phyloP scores from a whole-genome alignment of 371 early-diverging fungal species.

The Basidiobolus meristosporus region DNA sequence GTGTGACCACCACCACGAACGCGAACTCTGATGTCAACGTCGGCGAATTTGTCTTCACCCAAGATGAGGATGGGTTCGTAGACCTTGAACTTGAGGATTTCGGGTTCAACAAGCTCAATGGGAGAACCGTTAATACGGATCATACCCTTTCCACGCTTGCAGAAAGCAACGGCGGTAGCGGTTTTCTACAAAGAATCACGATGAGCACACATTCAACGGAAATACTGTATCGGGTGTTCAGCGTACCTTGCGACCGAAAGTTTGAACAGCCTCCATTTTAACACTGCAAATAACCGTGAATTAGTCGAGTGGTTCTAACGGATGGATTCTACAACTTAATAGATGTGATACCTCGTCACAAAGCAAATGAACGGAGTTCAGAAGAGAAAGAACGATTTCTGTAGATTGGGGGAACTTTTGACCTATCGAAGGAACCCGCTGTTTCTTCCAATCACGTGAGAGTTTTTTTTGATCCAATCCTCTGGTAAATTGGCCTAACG shows the following conservation, averaged over 20 bases:
- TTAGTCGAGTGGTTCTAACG: no score
- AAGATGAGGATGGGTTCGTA: constrained; percentile 96
- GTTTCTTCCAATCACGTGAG: no score
- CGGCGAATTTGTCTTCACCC: constrained; percentile 89
- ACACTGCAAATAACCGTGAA: no score
- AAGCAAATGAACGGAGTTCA: no score
- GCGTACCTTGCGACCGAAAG: constrained; percentile 9
- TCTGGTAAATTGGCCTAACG: no score
- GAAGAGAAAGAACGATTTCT: no score
- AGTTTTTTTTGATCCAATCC: no score
- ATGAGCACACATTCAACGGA: background rate
- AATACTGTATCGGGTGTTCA: background rate
- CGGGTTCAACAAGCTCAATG: constrained; percentile 89
- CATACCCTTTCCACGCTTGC: constrained; percentile 93
- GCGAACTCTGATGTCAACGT: constrained; percentile 94
- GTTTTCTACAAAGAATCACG: constrained; percentile 83
- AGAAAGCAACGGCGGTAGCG: constrained; percentile 97
- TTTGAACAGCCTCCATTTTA: constrained; percentile 9
- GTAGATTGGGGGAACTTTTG: no score
- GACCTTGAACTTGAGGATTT: constrained; percentile 93
- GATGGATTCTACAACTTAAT: no score
- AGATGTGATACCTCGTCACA: no score
- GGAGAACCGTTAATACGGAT: constrained; percentile 97
- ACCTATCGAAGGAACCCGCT: no score
- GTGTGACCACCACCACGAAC: constrained; percentile 97